Percentiles rank a stretch among this genome's conserved stretches.
Evolutionary conservation across 148 eudicot species (phyloP).

Genomic region (Diospyros kaki): DNA sequence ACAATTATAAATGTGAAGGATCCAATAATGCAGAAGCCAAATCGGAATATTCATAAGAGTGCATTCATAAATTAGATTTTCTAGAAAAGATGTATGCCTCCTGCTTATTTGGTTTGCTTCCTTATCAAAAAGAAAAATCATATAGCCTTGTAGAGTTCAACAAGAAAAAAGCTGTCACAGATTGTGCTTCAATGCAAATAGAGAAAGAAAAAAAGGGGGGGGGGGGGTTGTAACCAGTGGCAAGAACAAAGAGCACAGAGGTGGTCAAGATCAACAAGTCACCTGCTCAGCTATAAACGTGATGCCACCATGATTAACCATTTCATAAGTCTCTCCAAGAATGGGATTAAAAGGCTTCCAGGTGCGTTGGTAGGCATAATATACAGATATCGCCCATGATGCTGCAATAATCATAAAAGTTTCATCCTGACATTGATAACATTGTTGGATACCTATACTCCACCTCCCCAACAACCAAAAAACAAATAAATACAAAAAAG

Average conservation of each 20-base stretch:
- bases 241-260: neutral
- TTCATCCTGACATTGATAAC: neutral
- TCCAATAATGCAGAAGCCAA: neutral
- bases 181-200: neutral
- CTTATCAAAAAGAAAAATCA: neutral
- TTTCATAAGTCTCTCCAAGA: slow-evolving; percentile 91
- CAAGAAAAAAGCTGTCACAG: neutral
- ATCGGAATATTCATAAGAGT: neutral
- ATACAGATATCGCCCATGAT: slow-evolving; percentile 80
- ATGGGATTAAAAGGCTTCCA: slow-evolving; percentile 99
- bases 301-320: slow-evolving; percentile 75
- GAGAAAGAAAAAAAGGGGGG: neutral
- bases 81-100: neutral
- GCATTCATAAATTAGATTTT: neutral
- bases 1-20: neutral
- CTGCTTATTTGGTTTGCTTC: neutral
- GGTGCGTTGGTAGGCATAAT: slow-evolving; percentile 80
- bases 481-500: neutral
- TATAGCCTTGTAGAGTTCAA: slow-evolving; percentile 1
- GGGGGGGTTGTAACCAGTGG: neutral
- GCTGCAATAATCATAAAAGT: slow-evolving; percentile 40
- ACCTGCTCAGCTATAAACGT: slow-evolving; percentile 86
- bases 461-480: neutral
- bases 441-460: neutral
- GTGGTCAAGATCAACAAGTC: slow-evolving; percentile 2